Base-by-base conservation (phyloP, 2,329 filamentous ascomycete species). In the Neonectria punicea region DNA sequence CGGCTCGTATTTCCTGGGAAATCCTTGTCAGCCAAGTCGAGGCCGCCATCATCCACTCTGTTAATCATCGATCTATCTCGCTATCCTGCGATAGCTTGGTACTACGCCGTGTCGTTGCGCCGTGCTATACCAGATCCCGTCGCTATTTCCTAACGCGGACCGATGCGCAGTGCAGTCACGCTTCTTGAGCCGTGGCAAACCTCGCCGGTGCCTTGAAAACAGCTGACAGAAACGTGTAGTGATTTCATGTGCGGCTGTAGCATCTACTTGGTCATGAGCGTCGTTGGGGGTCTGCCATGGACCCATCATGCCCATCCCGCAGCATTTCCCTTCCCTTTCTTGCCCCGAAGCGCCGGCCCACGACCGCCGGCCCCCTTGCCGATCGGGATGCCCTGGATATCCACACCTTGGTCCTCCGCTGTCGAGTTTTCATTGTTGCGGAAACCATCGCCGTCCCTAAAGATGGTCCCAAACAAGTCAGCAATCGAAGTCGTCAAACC, bases 391-490 rank as follows among this genome's bases (percentile, higher is more conserved):
- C 70, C 69, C 47, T 74, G 70, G 7, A 75, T 53, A 14, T 80
- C 78, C 46, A 76, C 66, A 10, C 63, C 58, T 28, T 73, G 71
- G n/a, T 81, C 80, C 1, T 75, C 74, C 6, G 62, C 53, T 5
- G 66, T 43, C 1, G 69, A 66, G 9, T 74, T 69, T 36, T 79
- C 77, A 1, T 57, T 47, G 32, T 66, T 69, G 5, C 81, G 77
- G 78, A 91, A 92, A 25, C 92, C 93, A 6, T 97, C 93, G 5
- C 89, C 89, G 20, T 96, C 92, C 74, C 90, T 89, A 70, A 98
- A 90, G 1, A 97, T 86, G 22, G 90, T 89, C 30, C 81, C 80
- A 81, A 91, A 95, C 57, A 98, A 82, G 5, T 84, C 84, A 6
- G 86, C 84, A 65, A 98, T 87, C 4, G 93, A 90, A 5, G 82